Conservation (phyloP, 2,329 filamentous ascomycete genomes). For the Apiospora rasikravindrae region DNA sequence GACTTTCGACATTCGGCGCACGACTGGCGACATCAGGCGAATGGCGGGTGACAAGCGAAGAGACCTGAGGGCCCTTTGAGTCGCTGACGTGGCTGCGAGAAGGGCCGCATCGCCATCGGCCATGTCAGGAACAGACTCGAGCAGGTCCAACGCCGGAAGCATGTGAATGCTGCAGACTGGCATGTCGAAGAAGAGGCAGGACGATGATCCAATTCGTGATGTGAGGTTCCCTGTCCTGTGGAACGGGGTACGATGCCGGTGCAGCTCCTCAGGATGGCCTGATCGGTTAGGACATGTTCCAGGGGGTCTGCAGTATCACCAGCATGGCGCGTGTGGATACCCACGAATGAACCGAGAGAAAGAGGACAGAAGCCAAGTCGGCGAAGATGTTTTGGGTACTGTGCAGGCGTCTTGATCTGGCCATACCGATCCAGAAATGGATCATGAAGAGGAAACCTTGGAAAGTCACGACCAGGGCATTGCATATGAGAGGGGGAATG, state of each 20-base stretch:
- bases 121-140: not conserved
- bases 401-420: not conserved
- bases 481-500: not conserved
- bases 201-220: not conserved
- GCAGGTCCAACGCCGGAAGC: not conserved
- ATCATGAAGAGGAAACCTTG: not conserved
- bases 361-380: not conserved
- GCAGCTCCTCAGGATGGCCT: not conserved
- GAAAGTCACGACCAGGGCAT: not conserved
- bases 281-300: not conserved
- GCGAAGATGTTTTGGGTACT: not conserved
- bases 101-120: not conserved
- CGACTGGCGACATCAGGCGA: not conserved
- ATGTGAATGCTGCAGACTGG: constrained; percentile 1
- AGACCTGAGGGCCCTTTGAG: not conserved
- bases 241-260: not conserved
- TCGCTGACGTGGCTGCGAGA: not conserved
- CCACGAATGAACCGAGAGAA: not conserved
- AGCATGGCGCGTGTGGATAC: not conserved
- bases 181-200: not conserved
- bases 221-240: not conserved
- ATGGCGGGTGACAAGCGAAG: not conserved
- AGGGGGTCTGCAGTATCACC: constrained; percentile 4
- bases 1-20: not conserved
- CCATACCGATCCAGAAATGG: not conserved